Percentiles rank a stretch among this genome's conserved stretches.
These are phyloP conservation scores for Metarhizium guizhouense DNA, from an alignment of 2,329 filamentous ascomycete species.

Conservation along the genomic window DNA sequence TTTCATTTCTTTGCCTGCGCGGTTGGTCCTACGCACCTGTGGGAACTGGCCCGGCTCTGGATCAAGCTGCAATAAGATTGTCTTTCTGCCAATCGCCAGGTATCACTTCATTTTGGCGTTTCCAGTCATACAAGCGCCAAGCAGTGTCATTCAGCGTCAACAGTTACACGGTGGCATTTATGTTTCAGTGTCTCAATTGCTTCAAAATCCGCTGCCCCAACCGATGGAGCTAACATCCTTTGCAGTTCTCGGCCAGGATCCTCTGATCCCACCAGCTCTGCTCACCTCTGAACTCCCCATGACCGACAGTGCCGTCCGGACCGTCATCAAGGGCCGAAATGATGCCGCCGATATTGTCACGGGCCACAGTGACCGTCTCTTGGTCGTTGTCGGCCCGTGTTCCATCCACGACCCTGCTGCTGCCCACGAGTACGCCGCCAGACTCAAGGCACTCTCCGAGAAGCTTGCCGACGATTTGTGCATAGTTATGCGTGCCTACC, in stretches of 20 bases:
- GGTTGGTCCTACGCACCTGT: neutral
- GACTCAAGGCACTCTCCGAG: conserved; percentile 67
- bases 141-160: neutral
- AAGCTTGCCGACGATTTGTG: conserved; percentile 76
- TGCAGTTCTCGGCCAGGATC: conserved; percentile 88
- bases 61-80: neutral
- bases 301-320: conserved; percentile 51
- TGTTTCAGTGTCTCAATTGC: neutral
- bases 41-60: neutral
- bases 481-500: conserved; percentile 96
- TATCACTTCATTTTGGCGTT: neutral
- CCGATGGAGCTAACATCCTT: conserved; percentile 11
- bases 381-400: conserved; percentile 92
- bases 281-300: conserved; percentile 80
- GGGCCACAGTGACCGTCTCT: conserved; percentile 72
- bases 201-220: neutral
- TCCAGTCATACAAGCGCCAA: neutral
- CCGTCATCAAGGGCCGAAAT: conserved; percentile 62
- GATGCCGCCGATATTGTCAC: conserved; percentile 68
- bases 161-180: neutral
- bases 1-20: neutral
- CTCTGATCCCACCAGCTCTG: conserved; percentile 80
- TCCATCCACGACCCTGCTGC: conserved; percentile 90
- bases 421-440: conserved; percentile 79
- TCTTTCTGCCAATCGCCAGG: neutral